Evolutionary conservation across 208 protist species (phyloP).

Genomic region (Vickermania spadyakhi): DNA sequence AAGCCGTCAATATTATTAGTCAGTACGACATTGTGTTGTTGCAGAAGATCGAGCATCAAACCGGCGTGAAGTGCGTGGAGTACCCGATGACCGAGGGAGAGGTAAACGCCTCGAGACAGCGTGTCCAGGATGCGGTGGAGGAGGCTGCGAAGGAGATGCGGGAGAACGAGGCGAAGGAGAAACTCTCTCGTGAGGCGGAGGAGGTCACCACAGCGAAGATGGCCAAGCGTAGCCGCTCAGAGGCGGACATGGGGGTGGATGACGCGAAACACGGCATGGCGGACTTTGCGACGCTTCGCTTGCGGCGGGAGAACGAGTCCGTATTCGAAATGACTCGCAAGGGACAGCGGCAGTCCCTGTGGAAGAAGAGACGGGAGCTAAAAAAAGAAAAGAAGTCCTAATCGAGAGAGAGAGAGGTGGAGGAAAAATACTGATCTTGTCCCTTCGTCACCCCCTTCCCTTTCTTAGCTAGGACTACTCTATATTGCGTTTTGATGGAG

Average conservation of each 20-base stretch:
- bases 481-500: neutral
- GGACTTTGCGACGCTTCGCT: slow-evolving; percentile 80
- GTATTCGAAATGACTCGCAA: slow-evolving; percentile 88
- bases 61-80: slow-evolving; percentile 89
- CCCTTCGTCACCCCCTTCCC: neutral
- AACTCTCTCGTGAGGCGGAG: slow-evolving; percentile 59
- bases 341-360: slow-evolving; percentile 78
- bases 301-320: slow-evolving; percentile 80
- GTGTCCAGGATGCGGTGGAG: slow-evolving; percentile 88
- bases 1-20: slow-evolving; percentile 90
- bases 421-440: too few species aligned
- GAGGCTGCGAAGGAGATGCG: slow-evolving; percentile 84
- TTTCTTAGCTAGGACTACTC: slow-evolving; percentile 1
- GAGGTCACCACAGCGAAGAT: slow-evolving; percentile 55
- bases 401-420: too few species aligned
- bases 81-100: slow-evolving; percentile 69
- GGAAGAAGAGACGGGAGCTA: slow-evolving; percentile 74
- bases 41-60: slow-evolving; percentile 96
- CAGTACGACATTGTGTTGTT: slow-evolving; percentile 98
- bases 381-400: slow-evolving; percentile 10
- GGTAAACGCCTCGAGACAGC: slow-evolving; percentile 66
- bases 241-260: slow-evolving; percentile 78
- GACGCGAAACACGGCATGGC: slow-evolving; percentile 69
- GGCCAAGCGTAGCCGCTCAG: slow-evolving; percentile 65
- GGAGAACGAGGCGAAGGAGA: slow-evolving; percentile 78